A percentile compares a stretch with the other conserved stretches of the same genome.
phyloP scores from a whole-genome alignment of 164 flowering plant genomes.

The Stephania cephalantha region DNA sequence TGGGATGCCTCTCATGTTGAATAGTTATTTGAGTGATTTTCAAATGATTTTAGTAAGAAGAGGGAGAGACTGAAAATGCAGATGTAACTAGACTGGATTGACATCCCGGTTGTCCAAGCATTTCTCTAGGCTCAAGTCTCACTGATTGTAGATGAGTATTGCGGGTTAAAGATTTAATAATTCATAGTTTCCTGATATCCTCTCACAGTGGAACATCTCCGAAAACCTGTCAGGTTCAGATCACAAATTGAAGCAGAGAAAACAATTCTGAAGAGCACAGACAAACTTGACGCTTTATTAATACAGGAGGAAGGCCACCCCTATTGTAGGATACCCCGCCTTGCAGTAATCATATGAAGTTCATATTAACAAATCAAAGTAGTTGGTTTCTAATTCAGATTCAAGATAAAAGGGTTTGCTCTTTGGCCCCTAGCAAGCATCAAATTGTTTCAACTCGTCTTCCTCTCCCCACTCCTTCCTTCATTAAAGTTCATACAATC shows the following conservation, averaged over 20 bases:
- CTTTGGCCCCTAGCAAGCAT: neutral
- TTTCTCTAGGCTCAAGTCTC: too few relatives aligned
- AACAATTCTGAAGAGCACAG: neutral
- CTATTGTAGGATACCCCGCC: slow-evolving; percentile 8
- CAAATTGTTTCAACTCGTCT: neutral
- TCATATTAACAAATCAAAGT: slow-evolving; percentile 5
- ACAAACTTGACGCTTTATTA: slow-evolving; percentile 1
- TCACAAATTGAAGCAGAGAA: neutral
- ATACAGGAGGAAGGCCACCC: slow-evolving; percentile 12
- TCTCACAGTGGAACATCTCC: too few relatives aligned
- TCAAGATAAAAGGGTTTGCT: neutral
- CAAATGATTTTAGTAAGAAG: too few relatives aligned
- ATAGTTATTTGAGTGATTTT: too few relatives aligned
- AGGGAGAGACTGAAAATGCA: too few relatives aligned
- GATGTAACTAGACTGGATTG: too few relatives aligned
- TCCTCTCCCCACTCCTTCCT: neutral
- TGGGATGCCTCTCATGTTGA: too few relatives aligned
- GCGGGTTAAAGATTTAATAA: too few relatives aligned
- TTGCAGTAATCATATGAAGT: slow-evolving; percentile 7
- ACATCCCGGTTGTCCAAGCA: too few relatives aligned
- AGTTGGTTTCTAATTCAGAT: neutral
- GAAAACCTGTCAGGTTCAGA: too few relatives aligned
- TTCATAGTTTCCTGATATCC: too few relatives aligned
- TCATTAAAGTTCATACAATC: neutral
- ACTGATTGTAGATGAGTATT: too few relatives aligned